Evolutionary conservation across 2,329 filamentous ascomycete genomes (phyloP).

Genomic region (Elsinoe australis): DNA sequence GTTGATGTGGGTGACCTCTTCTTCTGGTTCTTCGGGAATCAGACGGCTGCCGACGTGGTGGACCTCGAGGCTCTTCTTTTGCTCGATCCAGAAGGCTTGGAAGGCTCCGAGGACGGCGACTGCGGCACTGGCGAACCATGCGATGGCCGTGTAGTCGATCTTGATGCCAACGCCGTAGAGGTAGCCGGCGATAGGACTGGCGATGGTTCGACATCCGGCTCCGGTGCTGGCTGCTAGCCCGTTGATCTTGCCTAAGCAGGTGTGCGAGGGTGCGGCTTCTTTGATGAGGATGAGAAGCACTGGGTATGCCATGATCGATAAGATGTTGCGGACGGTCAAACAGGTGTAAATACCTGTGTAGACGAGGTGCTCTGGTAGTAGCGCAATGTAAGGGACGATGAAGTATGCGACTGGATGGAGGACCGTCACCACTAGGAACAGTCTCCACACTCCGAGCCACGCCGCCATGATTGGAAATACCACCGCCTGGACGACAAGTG

Average conservation of each 20-base stretch:
- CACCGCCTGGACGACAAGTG: conserved; percentile 63
- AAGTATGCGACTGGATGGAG: conserved; percentile 62
- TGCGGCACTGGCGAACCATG: conserved; percentile 54
- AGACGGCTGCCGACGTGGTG: conserved; percentile 22
- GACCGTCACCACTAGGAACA: conserved; percentile 57
- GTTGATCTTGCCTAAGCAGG: conserved; percentile 61
- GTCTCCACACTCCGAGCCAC: conserved; percentile 58
- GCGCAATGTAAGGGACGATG: conserved; percentile 59
- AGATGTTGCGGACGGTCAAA: conserved; percentile 57
- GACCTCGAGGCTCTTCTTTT: conserved; percentile 38
- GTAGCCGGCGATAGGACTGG: conserved; percentile 59
- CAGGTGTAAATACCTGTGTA: conserved; percentile 59
- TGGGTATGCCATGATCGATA: conserved; percentile 61
- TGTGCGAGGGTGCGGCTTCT: conserved; percentile 57
- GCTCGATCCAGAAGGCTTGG: conserved; percentile 50
- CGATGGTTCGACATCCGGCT: conserved; percentile 62
- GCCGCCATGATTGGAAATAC: conserved; percentile 60
- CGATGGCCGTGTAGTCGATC: conserved; percentile 52
- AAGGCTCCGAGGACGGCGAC: conserved; percentile 50
- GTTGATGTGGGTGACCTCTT: conserved; percentile 8
- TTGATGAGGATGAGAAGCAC: conserved; percentile 65
- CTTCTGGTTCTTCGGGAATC: too few species aligned
- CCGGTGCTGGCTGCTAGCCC: conserved; percentile 64
- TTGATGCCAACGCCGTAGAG: conserved; percentile 56
- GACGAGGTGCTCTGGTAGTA: conserved; percentile 47